Evolutionary conservation across 2,329 filamentous ascomycete genomes (phyloP).

Genomic region (Ophiocordyceps camponoti-leonardi): DNA sequence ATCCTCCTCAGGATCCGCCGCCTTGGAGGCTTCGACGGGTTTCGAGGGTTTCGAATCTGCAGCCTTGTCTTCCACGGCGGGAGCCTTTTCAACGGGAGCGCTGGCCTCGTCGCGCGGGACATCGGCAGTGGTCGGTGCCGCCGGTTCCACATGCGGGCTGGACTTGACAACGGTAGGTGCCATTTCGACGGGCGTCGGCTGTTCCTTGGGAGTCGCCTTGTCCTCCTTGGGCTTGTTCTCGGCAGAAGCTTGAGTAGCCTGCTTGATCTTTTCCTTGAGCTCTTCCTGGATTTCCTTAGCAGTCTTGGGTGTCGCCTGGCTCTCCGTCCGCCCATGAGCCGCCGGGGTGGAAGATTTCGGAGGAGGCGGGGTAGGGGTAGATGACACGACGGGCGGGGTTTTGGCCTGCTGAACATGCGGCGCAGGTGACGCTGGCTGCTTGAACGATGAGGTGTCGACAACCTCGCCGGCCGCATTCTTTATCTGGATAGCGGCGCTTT

Average conservation of each 20-base stretch:
- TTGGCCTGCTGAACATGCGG: slow-evolving; percentile 39
- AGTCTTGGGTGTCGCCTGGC: slow-evolving; percentile 49
- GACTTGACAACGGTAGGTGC: slow-evolving; percentile 5
- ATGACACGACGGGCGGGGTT: slow-evolving; percentile 53
- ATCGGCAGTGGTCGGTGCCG: not conserved
- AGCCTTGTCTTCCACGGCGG: slow-evolving; percentile 10
- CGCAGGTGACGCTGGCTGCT: slow-evolving; percentile 38
- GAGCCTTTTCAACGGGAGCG: not conserved
- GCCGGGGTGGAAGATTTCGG: slow-evolving; percentile 55
- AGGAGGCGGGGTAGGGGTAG: slow-evolving; percentile 65
- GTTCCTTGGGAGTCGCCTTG: slow-evolving; percentile 11
- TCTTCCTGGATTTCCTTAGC: slow-evolving; percentile 70
- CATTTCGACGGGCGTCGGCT: slow-evolving; percentile 15
- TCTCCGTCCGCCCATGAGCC: slow-evolving; percentile 57
- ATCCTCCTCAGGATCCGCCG: slow-evolving; percentile 29
- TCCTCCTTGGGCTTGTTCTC: slow-evolving; percentile 12
- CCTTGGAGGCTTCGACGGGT: slow-evolving; percentile 11
- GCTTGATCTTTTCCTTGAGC: slow-evolving; percentile 63
- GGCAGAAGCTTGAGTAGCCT: slow-evolving; percentile 26
- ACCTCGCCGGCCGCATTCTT: slow-evolving; percentile 69
- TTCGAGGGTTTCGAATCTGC: slow-evolving; percentile 14
- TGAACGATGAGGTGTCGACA: slow-evolving; percentile 48
- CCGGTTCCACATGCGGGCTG: slow-evolving; percentile 1
- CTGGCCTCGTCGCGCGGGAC: not conserved
- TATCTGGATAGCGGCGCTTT: slow-evolving; percentile 66